Conservation (phyloP, 2,329 filamentous ascomycete species). For the Colletotrichum neosansevieriae region DNA sequence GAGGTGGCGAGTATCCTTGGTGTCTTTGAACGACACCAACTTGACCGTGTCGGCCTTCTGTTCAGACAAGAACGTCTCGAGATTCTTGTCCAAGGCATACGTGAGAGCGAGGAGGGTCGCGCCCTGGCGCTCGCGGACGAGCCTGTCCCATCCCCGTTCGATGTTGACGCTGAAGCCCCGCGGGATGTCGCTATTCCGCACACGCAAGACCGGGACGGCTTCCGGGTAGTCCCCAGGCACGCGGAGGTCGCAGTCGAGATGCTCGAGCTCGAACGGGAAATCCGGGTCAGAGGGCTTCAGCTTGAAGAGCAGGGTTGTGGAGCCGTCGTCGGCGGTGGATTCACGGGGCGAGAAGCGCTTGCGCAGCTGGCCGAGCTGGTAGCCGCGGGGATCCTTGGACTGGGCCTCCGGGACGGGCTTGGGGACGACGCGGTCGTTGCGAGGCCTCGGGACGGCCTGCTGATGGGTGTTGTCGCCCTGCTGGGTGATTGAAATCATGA, state of each 20-base stretch:
- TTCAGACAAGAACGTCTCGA: conserved; percentile 77
- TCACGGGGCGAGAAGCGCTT: conserved; percentile 71
- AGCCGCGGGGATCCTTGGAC: conserved; percentile 75
- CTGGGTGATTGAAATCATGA: conserved; percentile 55
- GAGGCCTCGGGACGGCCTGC: conserved; percentile 61
- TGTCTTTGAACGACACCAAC: conserved; percentile 71
- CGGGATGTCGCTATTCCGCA: conserved; percentile 77
- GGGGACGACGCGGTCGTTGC: conserved; percentile 65
- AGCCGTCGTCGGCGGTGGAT: conserved; percentile 57
- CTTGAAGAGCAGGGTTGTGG: conserved; percentile 71
- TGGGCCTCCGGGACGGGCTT: conserved; percentile 76
- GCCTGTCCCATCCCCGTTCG: conserved; percentile 77
- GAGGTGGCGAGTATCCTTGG: conserved; percentile 60
- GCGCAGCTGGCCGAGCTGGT: conserved; percentile 80
- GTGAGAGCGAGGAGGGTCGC: conserved; percentile 74
- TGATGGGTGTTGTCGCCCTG: conserved; percentile 50
- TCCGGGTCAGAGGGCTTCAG: conserved; percentile 83
- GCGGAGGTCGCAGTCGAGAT: conserved; percentile 74
- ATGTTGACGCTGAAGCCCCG: conserved; percentile 81
- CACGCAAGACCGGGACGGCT: conserved; percentile 67
- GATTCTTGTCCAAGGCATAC: conserved; percentile 77
- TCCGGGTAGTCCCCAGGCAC: conserved; percentile 75
- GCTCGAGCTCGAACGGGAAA: conserved; percentile 81
- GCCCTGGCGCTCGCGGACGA: conserved; percentile 67
- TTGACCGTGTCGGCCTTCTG: conserved; percentile 80